These are phyloP conservation scores for Colletotrichum melonis DNA, from an alignment of 2,329 filamentous ascomycete genomes.

Conservation along the genomic window DNA sequence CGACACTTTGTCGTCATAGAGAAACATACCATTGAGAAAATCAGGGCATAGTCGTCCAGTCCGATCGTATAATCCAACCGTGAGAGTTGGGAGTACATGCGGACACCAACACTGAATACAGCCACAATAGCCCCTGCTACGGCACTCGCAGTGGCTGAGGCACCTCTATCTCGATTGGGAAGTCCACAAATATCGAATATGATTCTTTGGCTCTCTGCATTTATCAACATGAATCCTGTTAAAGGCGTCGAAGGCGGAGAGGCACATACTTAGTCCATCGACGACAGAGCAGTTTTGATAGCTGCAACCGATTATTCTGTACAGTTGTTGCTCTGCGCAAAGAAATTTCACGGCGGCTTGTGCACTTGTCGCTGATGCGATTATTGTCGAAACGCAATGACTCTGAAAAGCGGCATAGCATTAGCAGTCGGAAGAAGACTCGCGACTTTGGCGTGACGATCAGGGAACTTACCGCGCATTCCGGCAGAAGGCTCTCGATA, in stretches of 20 bases:
- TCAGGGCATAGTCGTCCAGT: slow-evolving; percentile 19
- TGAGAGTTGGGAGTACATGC: slow-evolving; percentile 16
- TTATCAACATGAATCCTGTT: neutral
- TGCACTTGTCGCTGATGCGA: neutral
- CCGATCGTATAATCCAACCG: slow-evolving; percentile 11
- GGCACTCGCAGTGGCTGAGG: slow-evolving; percentile 18
- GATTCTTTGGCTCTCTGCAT: slow-evolving; percentile 6
- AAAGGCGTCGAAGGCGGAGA: neutral
- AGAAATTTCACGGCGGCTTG: neutral
- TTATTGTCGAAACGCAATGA: neutral
- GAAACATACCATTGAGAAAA: slow-evolving; percentile 17
- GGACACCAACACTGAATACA: slow-evolving; percentile 12
- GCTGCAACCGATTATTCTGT: neutral
- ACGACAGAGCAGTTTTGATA: neutral
- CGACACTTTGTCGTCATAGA: no score
- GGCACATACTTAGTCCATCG: neutral
- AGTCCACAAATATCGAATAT: slow-evolving; percentile 10
- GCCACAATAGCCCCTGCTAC: slow-evolving; percentile 16
- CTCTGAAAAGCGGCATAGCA: neutral
- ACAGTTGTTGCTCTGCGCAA: neutral
- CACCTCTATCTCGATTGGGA: slow-evolving; percentile 7
- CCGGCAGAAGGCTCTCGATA: neutral
- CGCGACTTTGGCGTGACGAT: neutral
- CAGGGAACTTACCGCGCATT: neutral
- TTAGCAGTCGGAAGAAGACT: neutral